phyloP scores from a whole-genome alignment of 805 yeast genomes.

The Lipomyces starkeyi region DNA sequence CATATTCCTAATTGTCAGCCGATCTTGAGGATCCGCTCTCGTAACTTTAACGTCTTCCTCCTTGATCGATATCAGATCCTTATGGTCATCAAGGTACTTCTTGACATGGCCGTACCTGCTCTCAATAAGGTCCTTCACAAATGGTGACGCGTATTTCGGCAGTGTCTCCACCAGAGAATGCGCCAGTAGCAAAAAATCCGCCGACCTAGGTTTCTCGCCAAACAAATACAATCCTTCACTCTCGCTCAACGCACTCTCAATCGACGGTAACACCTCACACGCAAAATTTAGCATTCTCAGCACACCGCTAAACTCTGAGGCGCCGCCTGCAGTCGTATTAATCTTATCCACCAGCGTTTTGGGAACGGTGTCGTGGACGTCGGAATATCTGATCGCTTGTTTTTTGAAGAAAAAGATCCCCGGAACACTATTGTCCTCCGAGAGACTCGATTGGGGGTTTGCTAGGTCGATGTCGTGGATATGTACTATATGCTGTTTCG shows the following conservation, averaged over 20 bases:
- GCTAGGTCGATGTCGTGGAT: conserved; percentile 26
- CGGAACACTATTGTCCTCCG: conserved; percentile 11
- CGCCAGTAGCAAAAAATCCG: conserved; percentile 35
- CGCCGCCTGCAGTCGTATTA: conserved; percentile 23
- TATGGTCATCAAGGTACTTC: conserved; percentile 17
- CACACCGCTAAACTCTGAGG: conserved; percentile 28
- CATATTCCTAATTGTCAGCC: conserved; percentile 9
- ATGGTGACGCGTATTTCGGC: conserved; percentile 33
- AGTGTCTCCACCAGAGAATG: conserved; percentile 34
- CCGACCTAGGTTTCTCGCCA: conserved; percentile 26
- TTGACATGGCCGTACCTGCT: conserved; percentile 21
- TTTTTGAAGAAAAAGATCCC: conserved; percentile 31
- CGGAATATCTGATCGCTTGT: conserved; percentile 11
- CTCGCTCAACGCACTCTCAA: conserved; percentile 17
- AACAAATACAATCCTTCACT: conserved; percentile 3
- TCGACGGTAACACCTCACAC: conserved; percentile 20
- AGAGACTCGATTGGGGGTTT: conserved; percentile 1
- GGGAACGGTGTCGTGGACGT: conserved; percentile 12
- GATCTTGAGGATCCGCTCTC: background rate
- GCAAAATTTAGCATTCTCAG: conserved; percentile 35
- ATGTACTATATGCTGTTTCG: conserved; percentile 28
- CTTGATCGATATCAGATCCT: background rate
- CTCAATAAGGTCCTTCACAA: conserved; percentile 28
- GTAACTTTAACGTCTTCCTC: background rate
- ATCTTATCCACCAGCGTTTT: conserved; percentile 23